phyloP scores from a whole-genome alignment of 768 basidiomycete genomes.

The Russula sp. region DNA sequence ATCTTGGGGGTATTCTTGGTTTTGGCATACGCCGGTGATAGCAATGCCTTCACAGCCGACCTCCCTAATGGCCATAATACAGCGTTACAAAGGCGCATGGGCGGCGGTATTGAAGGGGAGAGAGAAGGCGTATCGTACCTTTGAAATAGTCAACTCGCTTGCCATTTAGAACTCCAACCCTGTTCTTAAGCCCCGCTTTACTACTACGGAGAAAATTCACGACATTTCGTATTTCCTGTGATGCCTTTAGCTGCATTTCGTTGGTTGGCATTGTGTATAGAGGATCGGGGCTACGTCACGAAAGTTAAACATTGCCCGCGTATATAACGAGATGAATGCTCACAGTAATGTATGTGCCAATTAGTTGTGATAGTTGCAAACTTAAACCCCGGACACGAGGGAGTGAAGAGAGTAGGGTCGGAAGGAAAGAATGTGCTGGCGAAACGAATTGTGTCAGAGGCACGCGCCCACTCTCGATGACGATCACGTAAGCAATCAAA shows the following conservation, averaged over 20 bases:
- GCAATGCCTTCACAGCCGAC: slow-evolving; percentile 86
- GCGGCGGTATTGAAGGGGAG: slow-evolving; percentile 9
- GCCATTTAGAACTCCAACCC: slow-evolving; percentile 88
- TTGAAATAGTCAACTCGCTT: slow-evolving; percentile 98
- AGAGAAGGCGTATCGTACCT: slow-evolving; percentile 50
- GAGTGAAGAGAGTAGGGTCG: slow-evolving; percentile 18
- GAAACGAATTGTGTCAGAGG: slow-evolving; percentile 12
- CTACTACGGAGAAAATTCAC: slow-evolving; percentile 86
- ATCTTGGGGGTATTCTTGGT: slow-evolving; percentile 75
- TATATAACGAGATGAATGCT: slow-evolving; percentile 1
- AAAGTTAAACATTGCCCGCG: not conserved
- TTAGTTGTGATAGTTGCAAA: not conserved
- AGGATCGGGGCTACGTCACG: slow-evolving; percentile 3
- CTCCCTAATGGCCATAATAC: slow-evolving; percentile 56
- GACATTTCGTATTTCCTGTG: slow-evolving; percentile 75
- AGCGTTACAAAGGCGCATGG: slow-evolving; percentile 15
- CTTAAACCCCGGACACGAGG: slow-evolving; percentile 7
- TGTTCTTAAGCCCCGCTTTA: slow-evolving; percentile 81
- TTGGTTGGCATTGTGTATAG: slow-evolving; percentile 39
- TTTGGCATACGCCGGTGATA: slow-evolving; percentile 90
- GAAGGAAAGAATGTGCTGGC: slow-evolving; percentile 12
- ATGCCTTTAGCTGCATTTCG: slow-evolving; percentile 79
- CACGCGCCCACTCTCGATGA: not conserved
- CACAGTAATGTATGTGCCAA: slow-evolving; percentile 4
- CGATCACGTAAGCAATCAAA: slow-evolving; percentile 13